Conservation (phyloP, 225 moss, liverwort and hornwort genomes). For the Climacium dendroides region DNA sequence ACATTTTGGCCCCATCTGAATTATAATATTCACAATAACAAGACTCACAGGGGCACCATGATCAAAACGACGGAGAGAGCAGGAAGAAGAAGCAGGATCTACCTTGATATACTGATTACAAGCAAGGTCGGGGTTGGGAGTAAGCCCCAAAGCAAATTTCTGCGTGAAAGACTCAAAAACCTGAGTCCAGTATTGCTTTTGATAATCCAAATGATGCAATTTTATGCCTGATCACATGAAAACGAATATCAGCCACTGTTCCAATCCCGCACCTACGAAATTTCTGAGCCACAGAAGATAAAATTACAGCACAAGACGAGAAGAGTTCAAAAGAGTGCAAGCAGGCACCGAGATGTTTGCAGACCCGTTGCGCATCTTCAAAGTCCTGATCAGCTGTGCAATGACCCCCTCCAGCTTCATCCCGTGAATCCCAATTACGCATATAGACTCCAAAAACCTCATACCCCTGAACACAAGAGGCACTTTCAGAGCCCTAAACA, state of each 20-base stretch:
- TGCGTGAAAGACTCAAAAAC: slow-evolving; percentile 85
- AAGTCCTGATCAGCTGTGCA: slow-evolving; percentile 79
- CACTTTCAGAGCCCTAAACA: background rate
- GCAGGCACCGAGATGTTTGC: slow-evolving; percentile 61
- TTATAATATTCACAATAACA: background rate
- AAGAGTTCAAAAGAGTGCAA: background rate
- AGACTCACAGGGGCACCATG: background rate
- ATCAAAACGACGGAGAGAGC: background rate
- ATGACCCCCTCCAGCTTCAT: slow-evolving; percentile 57
- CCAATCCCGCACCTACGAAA: background rate
- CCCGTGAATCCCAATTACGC: slow-evolving; percentile 87
- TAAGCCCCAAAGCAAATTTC: slow-evolving; percentile 67
- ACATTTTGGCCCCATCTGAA: background rate
- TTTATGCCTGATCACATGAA: slow-evolving; percentile 43
- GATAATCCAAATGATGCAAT: slow-evolving; percentile 66
- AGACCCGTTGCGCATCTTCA: slow-evolving; percentile 64
- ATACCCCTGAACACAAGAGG: slow-evolving; percentile 48
- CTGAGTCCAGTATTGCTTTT: slow-evolving; percentile 82
- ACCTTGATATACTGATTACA: slow-evolving; percentile 96
- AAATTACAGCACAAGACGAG: background rate
- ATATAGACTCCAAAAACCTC: slow-evolving; percentile 88
- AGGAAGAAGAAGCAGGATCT: background rate
- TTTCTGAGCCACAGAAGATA: background rate
- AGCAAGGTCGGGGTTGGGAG: slow-evolving; percentile 92
- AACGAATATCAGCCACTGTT: background rate